phyloP scores from a whole-genome alignment of 1,284 basidiomycete genomes.

The Tilletia setariae region DNA sequence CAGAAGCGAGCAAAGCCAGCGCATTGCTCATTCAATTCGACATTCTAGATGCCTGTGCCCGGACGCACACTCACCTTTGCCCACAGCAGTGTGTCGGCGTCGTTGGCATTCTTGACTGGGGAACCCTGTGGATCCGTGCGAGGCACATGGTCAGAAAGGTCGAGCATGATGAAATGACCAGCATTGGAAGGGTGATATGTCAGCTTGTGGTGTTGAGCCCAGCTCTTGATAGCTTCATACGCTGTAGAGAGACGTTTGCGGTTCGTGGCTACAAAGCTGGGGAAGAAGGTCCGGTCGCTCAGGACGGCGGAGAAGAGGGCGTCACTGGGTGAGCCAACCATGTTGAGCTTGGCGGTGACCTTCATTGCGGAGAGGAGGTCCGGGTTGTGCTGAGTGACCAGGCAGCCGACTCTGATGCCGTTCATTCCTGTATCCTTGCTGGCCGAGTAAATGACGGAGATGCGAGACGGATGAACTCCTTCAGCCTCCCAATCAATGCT shows the following conservation, averaged over 20 bases:
- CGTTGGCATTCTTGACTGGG: neutral
- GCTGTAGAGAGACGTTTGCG: constrained; percentile 19
- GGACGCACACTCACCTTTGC: neutral
- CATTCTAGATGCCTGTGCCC: neutral
- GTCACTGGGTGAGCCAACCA: constrained; percentile 59
- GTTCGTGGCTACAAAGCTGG: constrained; percentile 62
- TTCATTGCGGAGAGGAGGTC: constrained; percentile 32
- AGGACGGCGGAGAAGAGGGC: constrained; percentile 53
- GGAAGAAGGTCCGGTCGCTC: constrained; percentile 23
- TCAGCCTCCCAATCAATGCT: constrained; percentile 33
- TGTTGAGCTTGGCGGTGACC: constrained; percentile 32
- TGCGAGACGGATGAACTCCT: constrained; percentile 29
- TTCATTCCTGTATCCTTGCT: constrained; percentile 45
- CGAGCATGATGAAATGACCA: constrained; percentile 65
- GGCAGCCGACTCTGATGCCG: constrained; percentile 39
- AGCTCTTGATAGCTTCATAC: constrained; percentile 22
- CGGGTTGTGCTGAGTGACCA: constrained; percentile 37
- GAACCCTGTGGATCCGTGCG: constrained; percentile 57
- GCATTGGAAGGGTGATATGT: constrained; percentile 24
- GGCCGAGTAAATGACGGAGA: constrained; percentile 37
- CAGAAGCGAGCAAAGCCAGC: too few relatives aligned
- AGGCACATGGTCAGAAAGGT: constrained; percentile 77
- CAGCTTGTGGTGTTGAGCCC: constrained; percentile 22
- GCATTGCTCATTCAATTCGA: too few relatives aligned
- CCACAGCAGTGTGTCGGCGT: constrained; percentile 26